A percentile compares a stretch with the other conserved stretches of the same genome.
phyloP scores from a whole-genome alignment of 1,284 basidiomycete genomes.

The Naganishia liquefaciens region DNA sequence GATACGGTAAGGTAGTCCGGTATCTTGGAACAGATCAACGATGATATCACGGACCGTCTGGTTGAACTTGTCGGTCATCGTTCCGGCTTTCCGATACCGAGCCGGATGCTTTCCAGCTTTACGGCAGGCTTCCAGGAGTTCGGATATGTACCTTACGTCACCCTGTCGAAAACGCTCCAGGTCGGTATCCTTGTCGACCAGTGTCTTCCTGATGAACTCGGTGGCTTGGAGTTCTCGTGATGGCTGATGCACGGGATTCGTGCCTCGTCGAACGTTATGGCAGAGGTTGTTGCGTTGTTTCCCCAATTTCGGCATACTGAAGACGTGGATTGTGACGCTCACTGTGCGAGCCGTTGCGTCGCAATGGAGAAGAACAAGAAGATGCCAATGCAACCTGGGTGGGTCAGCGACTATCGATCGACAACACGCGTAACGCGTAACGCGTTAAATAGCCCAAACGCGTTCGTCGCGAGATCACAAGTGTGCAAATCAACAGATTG shows the following conservation, averaged over 20 bases:
- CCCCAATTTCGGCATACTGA: background rate
- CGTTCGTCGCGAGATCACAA: background rate
- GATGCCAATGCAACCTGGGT: background rate
- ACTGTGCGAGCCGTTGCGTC: too few species aligned
- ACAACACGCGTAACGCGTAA: conserved; percentile 5
- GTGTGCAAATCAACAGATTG: background rate
- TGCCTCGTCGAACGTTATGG: conserved; percentile 1
- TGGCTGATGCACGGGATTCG: conserved; percentile 6
- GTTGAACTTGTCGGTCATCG: too few species aligned
- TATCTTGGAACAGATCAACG: too few species aligned
- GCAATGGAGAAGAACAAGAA: background rate
- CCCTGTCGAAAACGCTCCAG: too few species aligned
- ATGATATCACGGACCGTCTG: too few species aligned
- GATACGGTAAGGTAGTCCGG: too few species aligned
- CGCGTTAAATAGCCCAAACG: background rate
- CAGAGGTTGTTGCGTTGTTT: conserved; percentile 7
- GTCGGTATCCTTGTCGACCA: too few species aligned
- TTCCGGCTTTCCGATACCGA: too few species aligned
- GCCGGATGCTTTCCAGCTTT: too few species aligned
- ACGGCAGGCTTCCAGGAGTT: too few species aligned
- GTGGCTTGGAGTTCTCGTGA: conserved; percentile 1
- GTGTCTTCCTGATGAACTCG: too few species aligned
- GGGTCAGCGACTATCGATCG: conserved; percentile 2
- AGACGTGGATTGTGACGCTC: background rate
- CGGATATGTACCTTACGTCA: too few species aligned